Base-by-base conservation (phyloP, 306 rosid genomes). In the cucumber (Cucumis sativus) region DNA sequence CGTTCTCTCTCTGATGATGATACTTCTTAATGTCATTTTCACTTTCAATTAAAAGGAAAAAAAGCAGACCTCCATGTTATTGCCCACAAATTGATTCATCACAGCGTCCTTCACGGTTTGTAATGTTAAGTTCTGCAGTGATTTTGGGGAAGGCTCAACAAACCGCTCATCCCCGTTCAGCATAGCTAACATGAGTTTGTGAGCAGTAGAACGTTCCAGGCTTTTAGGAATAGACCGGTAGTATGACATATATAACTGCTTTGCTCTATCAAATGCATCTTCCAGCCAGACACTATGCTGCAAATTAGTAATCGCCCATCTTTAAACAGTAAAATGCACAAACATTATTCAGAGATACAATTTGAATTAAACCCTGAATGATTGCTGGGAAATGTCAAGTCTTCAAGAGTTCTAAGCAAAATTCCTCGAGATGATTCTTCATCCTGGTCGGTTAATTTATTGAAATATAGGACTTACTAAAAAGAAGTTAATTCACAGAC, bases 261-360 rank as follows among this genome's bases (percentile, higher is more conserved):
- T 87, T 75, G 97, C 99, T 88, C 99, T 84, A 82, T 95, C 99
- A 41, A 95, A 92, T 58, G 99, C 99, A 81, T 95, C 99, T 43
- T 95, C 99, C 76, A 92, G 82, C 99, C 99, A 95, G 74, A 95
- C 97, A 49, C 99, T 95, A 87, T 90, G 97, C 99, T 95, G 97
- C 86, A 88, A 54, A 83, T 72, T 79, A 84, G 81, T 39, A 83
- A 81, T 47, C 20, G n/a, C 51, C 65, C 35, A 21, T 37, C 37
- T 78, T 30, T 7, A 65, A 28, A 20, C 30, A 9, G 47, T 33
- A 74, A 74, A 49, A 23, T 35, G 45, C 61, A 72, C 57, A 30
- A 47, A 51, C 30, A 72, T 49, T 49, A 14, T 72, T 51, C 16
- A 15, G 40, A 45, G 57, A 23, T 3, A 69, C 17, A 70, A 28